phyloP scores from a whole-genome alignment of 257 asterid genomes.

The Gentiana macrophylla region DNA sequence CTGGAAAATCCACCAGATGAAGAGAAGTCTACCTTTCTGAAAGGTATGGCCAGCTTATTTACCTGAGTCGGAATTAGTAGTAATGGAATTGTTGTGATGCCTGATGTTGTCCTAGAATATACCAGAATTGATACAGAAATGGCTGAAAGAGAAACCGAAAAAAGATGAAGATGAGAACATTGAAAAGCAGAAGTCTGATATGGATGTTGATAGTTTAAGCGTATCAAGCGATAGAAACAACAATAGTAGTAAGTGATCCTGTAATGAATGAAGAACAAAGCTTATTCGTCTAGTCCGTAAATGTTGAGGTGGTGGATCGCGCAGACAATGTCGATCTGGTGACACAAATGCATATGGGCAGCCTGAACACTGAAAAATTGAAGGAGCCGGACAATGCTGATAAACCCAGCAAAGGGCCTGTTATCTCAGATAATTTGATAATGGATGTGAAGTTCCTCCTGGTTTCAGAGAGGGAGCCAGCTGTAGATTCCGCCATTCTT shows the following conservation, averaged over 20 bases:
- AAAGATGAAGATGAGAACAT: slow-evolving; percentile 26
- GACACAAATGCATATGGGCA: slow-evolving; percentile 21
- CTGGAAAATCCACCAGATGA: slow-evolving; percentile 88
- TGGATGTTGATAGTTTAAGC: slow-evolving; percentile 7
- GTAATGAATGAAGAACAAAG: slow-evolving; percentile 29
- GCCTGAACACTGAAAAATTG: slow-evolving; percentile 16
- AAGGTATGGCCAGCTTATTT: slow-evolving; percentile 44
- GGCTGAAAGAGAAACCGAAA: slow-evolving; percentile 28
- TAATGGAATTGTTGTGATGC: background rate
- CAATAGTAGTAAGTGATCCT: slow-evolving; percentile 16
- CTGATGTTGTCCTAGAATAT: slow-evolving; percentile 22
- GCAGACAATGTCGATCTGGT: slow-evolving; percentile 26
- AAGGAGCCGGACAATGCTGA: slow-evolving; percentile 32
- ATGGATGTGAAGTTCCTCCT: slow-evolving; percentile 43
- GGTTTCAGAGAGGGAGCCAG: slow-evolving; percentile 43
- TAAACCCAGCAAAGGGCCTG: slow-evolving; percentile 23
- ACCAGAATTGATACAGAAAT: slow-evolving; percentile 49
- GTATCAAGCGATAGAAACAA: slow-evolving; percentile 3
- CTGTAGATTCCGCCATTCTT: slow-evolving; percentile 24
- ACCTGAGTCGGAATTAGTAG: slow-evolving; percentile 4
- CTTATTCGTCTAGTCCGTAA: slow-evolving; percentile 22
- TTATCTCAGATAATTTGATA: slow-evolving; percentile 25
- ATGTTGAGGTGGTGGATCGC: slow-evolving; percentile 23
- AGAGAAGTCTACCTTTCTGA: slow-evolving; percentile 28
- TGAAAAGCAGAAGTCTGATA: slow-evolving; percentile 28